Evolutionary conservation across 176 grass and related monocot genomes (phyloP).

Genomic region (Phragmites australis): DNA sequence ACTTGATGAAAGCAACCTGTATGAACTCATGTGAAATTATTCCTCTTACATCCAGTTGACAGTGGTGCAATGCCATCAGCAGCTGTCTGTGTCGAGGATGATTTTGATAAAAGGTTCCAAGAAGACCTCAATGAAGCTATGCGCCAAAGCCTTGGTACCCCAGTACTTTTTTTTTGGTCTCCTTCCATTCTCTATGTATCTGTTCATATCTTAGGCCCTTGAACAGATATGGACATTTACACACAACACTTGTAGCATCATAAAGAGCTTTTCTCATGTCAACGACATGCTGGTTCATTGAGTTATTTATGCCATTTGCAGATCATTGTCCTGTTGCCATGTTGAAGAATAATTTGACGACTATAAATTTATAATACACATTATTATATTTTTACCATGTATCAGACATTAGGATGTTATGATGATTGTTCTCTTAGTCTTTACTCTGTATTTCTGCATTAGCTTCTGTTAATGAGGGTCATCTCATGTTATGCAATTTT

Average conservation of each 20-base stretch:
- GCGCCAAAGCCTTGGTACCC: conserved; percentile 89
- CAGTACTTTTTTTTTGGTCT: not conserved
- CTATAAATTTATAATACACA: not conserved
- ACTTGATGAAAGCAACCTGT: not conserved
- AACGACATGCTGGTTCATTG: conserved; percentile 8
- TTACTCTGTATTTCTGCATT: not conserved
- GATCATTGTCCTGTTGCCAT: not conserved
- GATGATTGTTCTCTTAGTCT: conserved; percentile 21
- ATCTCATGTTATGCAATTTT: conserved; percentile 17
- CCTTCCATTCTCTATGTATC: not conserved
- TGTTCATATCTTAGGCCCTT: conserved; percentile 6
- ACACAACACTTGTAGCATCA: not conserved
- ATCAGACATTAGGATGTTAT: not conserved
- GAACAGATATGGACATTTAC: not conserved
- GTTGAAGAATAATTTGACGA: conserved; percentile 9
- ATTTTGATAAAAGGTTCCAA: conserved; percentile 76
- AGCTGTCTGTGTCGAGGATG: conserved; percentile 50
- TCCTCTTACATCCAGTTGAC: conserved; percentile 53
- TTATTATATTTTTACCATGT: not conserved
- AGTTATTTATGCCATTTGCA: not conserved
- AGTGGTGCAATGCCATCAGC: conserved; percentile 38
- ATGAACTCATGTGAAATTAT: conserved; percentile 22
- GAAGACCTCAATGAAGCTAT: conserved; percentile 83
- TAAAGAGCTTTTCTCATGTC: not conserved
- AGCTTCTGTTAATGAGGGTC: not conserved